Percentiles rank a stretch among this genome's conserved stretches.
These are phyloP conservation scores for Cutaneotrichosporon dermatis DNA, from an alignment of 1,284 basidiomycete genomes.

Conservation along the genomic window DNA sequence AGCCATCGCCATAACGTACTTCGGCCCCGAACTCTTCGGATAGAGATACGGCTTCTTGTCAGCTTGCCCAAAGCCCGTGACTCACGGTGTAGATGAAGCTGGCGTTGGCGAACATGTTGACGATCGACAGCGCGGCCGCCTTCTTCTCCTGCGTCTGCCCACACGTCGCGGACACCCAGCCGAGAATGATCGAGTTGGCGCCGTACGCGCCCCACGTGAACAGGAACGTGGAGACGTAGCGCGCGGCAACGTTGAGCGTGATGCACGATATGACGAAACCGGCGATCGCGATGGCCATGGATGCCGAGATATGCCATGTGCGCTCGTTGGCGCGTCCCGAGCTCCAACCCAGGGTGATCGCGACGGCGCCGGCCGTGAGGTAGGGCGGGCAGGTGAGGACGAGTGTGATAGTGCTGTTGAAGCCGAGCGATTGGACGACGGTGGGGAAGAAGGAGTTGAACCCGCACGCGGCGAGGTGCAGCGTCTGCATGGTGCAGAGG, in stretches of 20 bases:
- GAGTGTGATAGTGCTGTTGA: slow-evolving; percentile 38
- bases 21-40: slow-evolving; percentile 20
- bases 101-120: slow-evolving; percentile 22
- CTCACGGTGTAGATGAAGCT: slow-evolving; percentile 27
- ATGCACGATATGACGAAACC: slow-evolving; percentile 30
- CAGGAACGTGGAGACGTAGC: slow-evolving; percentile 32
- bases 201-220: slow-evolving; percentile 32
- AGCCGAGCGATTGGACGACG: slow-evolving; percentile 35
- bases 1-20: slow-evolving; percentile 21
- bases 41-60: slow-evolving; percentile 24
- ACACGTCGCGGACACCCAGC: slow-evolving; percentile 30
- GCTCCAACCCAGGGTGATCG: slow-evolving; percentile 20
- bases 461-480: slow-evolving; percentile 28
- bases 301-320: slow-evolving; percentile 29
- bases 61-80: too few relatives aligned
- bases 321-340: slow-evolving; percentile 30
- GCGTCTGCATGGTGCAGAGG: slow-evolving; percentile 27
- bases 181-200: slow-evolving; percentile 33
- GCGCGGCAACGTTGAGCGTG: slow-evolving; percentile 28
- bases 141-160: slow-evolving; percentile 36
- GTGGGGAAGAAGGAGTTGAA: slow-evolving; percentile 36
- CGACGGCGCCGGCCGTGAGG: slow-evolving; percentile 25
- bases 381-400: slow-evolving; percentile 48
- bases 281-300: slow-evolving; percentile 25
- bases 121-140: slow-evolving; percentile 29